These are phyloP conservation scores for Backusella parvicylindrica DNA, from an alignment of 192 early-diverging fungal species.

Conservation along the genomic window DNA sequence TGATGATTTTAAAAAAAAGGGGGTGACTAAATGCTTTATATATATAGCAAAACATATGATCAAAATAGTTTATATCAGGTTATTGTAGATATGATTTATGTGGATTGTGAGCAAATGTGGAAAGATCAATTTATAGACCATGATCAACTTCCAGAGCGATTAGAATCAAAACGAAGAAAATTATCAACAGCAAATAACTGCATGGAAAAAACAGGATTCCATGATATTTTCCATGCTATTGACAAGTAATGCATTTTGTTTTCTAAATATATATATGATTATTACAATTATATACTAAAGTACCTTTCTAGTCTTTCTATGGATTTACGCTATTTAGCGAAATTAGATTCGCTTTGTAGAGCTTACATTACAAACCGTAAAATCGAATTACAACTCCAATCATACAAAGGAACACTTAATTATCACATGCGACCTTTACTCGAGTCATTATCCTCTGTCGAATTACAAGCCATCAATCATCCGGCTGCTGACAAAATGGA, in stretches of 20 bases:
- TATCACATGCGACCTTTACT: slow-evolving; percentile 29
- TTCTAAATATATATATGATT: too few species aligned
- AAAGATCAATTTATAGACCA: slow-evolving; percentile 17
- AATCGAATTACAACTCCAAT: slow-evolving; percentile 29
- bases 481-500: slow-evolving; percentile 32
- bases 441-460: slow-evolving; percentile 5
- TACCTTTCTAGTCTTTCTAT: slow-evolving; percentile 29
- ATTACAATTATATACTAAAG: too few species aligned
- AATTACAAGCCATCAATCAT: slow-evolving; percentile 17
- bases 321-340: slow-evolving; percentile 35
- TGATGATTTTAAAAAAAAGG: background rate
- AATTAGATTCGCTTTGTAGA: slow-evolving; percentile 35
- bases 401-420: slow-evolving; percentile 13
- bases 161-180: background rate
- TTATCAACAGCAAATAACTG: background rate
- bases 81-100: slow-evolving; percentile 19
- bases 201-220: background rate
- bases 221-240: background rate
- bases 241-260: too few species aligned
- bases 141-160: background rate
- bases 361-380: slow-evolving; percentile 37
- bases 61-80: slow-evolving; percentile 16
- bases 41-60: slow-evolving; percentile 20
- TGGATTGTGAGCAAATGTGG: slow-evolving; percentile 27
- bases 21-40: background rate